phyloP scores from a whole-genome alignment of 306 rosid genomes.

The Hippophae gyantsensis region DNA sequence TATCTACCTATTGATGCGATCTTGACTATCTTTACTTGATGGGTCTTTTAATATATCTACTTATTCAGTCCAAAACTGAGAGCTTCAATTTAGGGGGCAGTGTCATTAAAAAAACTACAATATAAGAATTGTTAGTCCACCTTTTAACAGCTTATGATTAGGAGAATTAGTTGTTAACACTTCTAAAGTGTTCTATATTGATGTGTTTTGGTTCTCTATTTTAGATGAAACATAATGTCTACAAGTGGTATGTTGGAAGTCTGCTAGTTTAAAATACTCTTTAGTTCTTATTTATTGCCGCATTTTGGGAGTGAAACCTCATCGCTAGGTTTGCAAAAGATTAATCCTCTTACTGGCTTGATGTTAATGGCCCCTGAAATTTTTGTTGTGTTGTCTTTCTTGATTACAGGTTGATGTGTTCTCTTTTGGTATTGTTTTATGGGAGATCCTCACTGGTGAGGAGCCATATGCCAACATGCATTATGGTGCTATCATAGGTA shows the following conservation, averaged over 20 bases:
- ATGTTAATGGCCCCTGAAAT: conserved; percentile 1
- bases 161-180: no score
- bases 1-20: no score
- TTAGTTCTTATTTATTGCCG: not conserved
- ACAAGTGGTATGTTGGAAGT: not conserved
- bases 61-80: no score
- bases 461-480: conserved; percentile 95
- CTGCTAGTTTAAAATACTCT: not conserved
- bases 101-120: no score
- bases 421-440: conserved; percentile 83
- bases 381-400: conserved; percentile 6
- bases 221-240: not conserved
- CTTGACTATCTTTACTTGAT: no score
- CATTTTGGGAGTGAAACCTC: no score
- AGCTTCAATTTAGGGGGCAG: no score
- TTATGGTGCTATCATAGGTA: conserved; percentile 90
- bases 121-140: no score
- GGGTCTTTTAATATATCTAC: no score
- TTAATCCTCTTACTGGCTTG: not conserved
- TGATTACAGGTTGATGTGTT: conserved; percentile 74
- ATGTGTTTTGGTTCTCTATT: no score
- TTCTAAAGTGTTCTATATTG: no score
- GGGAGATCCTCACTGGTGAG: conserved; percentile 90
- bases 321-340: not conserved
- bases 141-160: no score